These are phyloP conservation scores for Solanum phureja DNA, from an alignment of 257 asterid species.

Conservation along the genomic window DNA sequence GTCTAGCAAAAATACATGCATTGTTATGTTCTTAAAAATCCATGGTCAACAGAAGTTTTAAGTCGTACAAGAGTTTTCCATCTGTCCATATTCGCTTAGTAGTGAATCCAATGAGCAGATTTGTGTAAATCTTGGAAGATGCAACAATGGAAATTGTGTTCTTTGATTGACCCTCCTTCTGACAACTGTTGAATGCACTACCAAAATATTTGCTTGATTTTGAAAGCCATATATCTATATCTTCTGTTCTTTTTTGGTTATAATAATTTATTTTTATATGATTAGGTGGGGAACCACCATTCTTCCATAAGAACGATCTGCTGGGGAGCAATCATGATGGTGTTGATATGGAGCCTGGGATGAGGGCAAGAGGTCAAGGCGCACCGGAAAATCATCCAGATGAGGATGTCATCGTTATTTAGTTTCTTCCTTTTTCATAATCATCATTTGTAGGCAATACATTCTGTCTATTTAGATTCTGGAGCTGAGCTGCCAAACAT, in stretches of 20 bases:
- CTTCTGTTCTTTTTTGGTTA: not conserved
- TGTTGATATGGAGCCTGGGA: constrained; percentile 17
- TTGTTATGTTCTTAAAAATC: not conserved
- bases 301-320: not conserved
- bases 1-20: not conserved
- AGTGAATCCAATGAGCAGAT: not conserved
- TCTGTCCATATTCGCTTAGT: not conserved
- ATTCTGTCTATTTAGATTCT: not conserved
- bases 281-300: constrained; percentile 38
- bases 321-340: not conserved
- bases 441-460: not conserved
- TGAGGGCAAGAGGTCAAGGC: constrained; percentile 21
- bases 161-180: not conserved
- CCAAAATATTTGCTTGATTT: not conserved
- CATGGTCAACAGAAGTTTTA: not conserved
- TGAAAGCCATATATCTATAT: not conserved
- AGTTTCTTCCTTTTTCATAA: not conserved
- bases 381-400: constrained; percentile 12
- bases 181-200: not conserved
- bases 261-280: not conserved
- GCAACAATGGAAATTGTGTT: not conserved
- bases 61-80: not conserved
- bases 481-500: not conserved
- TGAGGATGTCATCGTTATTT: constrained; percentile 20
- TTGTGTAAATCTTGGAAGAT: not conserved